Base-by-base conservation (phyloP, 2,329 filamentous ascomycete species). In the Microdochium paspali region DNA sequence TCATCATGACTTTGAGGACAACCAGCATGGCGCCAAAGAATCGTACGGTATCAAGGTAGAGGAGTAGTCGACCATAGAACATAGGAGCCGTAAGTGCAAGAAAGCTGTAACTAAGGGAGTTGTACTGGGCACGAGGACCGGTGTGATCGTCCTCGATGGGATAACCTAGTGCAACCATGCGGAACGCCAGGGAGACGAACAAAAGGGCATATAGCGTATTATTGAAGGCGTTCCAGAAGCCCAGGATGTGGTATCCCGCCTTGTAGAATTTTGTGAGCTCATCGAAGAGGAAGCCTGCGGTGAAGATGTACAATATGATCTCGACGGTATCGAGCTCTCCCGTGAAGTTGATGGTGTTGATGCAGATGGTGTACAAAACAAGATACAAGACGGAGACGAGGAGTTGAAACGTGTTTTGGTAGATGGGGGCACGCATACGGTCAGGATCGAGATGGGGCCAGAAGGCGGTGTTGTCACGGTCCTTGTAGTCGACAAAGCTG, bases 1-100 rank as follows among this genome's bases (percentile, higher is more conserved):
- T 89, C 85, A 91, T 90, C 87, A 91, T 90, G 46, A 90, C 86
- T 64, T 97, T 95, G 42, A 98, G 73, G 2, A 98, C 90, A 2
- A 98, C 91, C 1, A 98, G 79, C 93, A 98, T 98, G 45, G 91
- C 90, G 23, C 93, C 93, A 59, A 98, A 98, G 73, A 98, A 98
- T 47, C 87, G 83, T 74, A 95, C 80, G 28, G 86, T 88, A 66
- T 98, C 93, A 18, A 98, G 79, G 61, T 96, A 98, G 6, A 98
- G 79, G 52, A 98, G 70, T 50, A 98, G 75, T 4, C 93, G 85
- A 61, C 84, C 86, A 91, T 93, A 98, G 66, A 98, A 97, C 87
- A 98, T 87, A 0, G 93, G 93, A 0, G 93, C 90, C 3, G 84
- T 83, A 64, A 96, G 95, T 10, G 93, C 90, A 23, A 98, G 71